These are phyloP conservation scores for Oryza rufipogon DNA, from an alignment of 176 grass and related monocot genomes.

Conservation along the genomic window DNA sequence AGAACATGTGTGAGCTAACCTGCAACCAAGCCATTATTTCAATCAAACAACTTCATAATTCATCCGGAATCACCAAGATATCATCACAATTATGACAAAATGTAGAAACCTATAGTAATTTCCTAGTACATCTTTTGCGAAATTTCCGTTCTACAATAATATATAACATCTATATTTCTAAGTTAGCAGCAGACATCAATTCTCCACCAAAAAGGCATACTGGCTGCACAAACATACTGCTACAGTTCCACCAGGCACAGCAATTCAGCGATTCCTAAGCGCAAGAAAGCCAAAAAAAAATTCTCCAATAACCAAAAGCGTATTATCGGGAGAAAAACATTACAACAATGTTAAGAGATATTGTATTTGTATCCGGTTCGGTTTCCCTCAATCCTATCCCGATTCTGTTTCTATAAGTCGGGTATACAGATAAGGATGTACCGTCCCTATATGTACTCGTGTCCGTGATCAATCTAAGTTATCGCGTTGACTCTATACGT, in stretches of 20 bases:
- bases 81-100: no score
- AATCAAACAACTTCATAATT: conserved; percentile 13
- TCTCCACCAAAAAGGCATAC: not conserved
- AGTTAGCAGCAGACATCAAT: not conserved
- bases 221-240: not conserved
- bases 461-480: no score
- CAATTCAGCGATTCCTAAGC: not conserved
- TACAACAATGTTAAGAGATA: not conserved
- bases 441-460: no score
- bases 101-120: not conserved
- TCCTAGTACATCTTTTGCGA: not conserved
- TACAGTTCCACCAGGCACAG: not conserved
- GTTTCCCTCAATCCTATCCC: no score
- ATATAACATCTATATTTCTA: not conserved
- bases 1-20: conserved; percentile 41
- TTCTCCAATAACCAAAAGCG: not conserved
- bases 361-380: no score
- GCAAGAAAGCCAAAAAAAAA: not conserved
- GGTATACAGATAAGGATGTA: no score
- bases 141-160: not conserved
- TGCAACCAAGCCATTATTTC: conserved; percentile 28
- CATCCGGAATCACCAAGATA: not conserved
- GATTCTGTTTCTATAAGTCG: no score
- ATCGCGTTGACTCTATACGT: no score
- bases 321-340: not conserved